phyloP scores from a whole-genome alignment of 768 basidiomycete genomes.

The Mycena polygramma region DNA sequence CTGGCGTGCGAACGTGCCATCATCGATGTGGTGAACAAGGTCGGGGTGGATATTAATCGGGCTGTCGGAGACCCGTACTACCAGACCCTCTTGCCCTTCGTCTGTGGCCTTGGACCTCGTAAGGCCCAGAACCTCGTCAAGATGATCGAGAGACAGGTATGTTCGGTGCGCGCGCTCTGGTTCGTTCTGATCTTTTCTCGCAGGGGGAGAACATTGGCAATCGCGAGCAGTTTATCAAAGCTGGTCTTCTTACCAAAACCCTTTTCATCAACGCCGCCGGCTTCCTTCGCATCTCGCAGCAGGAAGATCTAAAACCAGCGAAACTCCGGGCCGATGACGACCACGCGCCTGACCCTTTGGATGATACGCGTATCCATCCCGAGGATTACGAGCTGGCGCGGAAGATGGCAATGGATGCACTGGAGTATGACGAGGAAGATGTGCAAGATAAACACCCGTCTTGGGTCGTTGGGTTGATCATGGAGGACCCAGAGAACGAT shows the following conservation, averaged over 20 bases:
- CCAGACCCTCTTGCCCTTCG: constrained; percentile 87
- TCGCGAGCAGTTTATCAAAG: constrained; percentile 89
- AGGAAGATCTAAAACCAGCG: constrained; percentile 69
- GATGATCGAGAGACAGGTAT: constrained; percentile 82
- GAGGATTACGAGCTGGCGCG: constrained; percentile 98
- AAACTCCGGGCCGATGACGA: constrained; percentile 80
- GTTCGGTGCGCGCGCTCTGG: constrained; percentile 37
- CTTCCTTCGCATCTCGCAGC: constrained; percentile 88
- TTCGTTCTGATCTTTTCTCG: constrained; percentile 23
- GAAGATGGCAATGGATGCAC: constrained; percentile 98
- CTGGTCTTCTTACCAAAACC: constrained; percentile 82
- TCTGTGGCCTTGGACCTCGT: constrained; percentile 94
- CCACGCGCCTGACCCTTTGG: constrained; percentile 87
- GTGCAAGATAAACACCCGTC: constrained; percentile 93
- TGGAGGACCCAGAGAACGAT: constrained; percentile 84
- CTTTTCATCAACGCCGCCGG: constrained; percentile 95
- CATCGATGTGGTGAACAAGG: constrained; percentile 91
- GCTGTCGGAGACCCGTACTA: constrained; percentile 92
- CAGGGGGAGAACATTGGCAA: constrained; percentile 92
- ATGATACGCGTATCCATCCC: constrained; percentile 95
- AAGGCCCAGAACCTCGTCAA: constrained; percentile 90
- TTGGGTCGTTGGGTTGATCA: constrained; percentile 86
- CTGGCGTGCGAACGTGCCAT: constrained; percentile 86
- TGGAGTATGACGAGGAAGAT: constrained; percentile 98
- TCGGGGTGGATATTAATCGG: constrained; percentile 97